Evolutionary conservation across 108 stramenopile genomes (phyloP), one percentile per base, ranked within the genome.

Genomic region (Pseudonitzschia multistriata): DNA sequence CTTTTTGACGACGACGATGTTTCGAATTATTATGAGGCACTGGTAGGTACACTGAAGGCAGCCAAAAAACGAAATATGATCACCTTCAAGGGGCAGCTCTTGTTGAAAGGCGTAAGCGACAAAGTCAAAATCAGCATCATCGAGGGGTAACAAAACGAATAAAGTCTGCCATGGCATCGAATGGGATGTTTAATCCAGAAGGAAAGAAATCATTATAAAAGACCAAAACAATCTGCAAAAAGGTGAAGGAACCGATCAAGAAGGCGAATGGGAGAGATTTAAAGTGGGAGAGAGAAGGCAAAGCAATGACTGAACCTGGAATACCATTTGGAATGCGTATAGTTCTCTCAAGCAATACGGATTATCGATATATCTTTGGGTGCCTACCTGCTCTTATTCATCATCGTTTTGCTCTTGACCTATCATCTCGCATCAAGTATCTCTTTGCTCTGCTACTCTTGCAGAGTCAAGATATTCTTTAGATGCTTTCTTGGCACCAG

Each of bases 1-100:
- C 71, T 94, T 0, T 94, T 94, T 74, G 88, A 88, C 66, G 93
- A 91, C 72, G 87, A 90, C 35, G 76, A 87, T 37, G 89, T 88
- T 14, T 76, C 86, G 45, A 83, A 94, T 49, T 91, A 85, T 68
- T 94, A 92, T 45, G 90, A 91, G 66, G 90, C 93, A 14, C 71
- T 94, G 33, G 87, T 94, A 27, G 93, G 93, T 3, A 94, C 93
- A n/a, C 79, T 94, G 39, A 88, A 88, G 60, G 79, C 79, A 50
- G 93, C 93, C 64, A 91, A 88, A 72, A 88, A 84, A 66, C 87
- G 88, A 31, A 89, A 89, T 19, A 47, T 90, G 25, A 87, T 94
- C 30, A 76, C 86, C 40, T 91, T 90, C 74, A 76, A 90, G 60
- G 93, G 93, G 19, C 89, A 90, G 68, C 87, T 94, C 79, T 76